Evolutionary conservation across 768 basidiomycete species (phyloP), one percentile per base, ranked within the genome.

Genomic region (Boletellus ananiceps): DNA sequence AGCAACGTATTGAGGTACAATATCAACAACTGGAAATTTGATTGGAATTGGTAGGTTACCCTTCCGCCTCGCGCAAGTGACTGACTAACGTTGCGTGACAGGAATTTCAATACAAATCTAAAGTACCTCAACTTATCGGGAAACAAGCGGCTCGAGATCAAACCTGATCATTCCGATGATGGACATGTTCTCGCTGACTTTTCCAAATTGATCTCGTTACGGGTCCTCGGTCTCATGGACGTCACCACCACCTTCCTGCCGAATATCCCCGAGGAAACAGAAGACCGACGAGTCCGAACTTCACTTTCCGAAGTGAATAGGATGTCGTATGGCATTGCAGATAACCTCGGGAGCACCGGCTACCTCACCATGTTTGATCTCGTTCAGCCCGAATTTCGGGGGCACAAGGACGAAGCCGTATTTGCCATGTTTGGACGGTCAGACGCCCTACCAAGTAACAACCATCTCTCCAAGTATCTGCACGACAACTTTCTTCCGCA

Each of bases 1-100:
- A 93, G 86, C 65, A 99, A 99, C 65, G 68, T 82, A 46, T 74
- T 99, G 68, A 91, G 88, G 77, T 98, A 98, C 69, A 99, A 98
- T 64, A 93, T 96, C 58, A 88, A 91, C 57, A 99, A 99, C 61
- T 93, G 86, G 86, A 91, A 95, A 65, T 98, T 93, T 67, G 96
- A 99, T 70, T 98, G 94, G 94, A 98, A 99, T 65, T 97, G 96
- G 95, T 95, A 56, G 42, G 81, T 19, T 16, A 19, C 31, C 16
- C n/a, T 25, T 18, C 23, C 1, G 11, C 38, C 45, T 13, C 31
- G 15, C 2, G 1, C 2, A 18, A 48, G 18, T 18, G 40, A 27
- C 11, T n/a, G 37, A 43, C 50, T 51, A 36, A 57, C 6, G 1
- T 46, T 18, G 32, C 48, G 6, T 51, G 11, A 7, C 55, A 96